Evolutionary conservation across 169 alveolate species (phyloP).

Genomic region (Babesia ovata): DNA sequence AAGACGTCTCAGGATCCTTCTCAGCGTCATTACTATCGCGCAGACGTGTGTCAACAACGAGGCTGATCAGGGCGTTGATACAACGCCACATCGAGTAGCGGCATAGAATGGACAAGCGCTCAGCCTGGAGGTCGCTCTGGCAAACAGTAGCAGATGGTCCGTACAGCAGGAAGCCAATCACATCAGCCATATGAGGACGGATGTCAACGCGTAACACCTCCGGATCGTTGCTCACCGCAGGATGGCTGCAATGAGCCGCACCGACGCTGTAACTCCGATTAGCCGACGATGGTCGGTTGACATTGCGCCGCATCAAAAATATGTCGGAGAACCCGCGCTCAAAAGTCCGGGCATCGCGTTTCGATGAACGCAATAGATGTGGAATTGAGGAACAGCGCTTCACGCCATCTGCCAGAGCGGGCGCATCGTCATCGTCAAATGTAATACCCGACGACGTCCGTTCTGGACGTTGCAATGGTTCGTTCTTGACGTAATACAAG

Average conservation of each 20-base stretch:
- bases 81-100: slow-evolving; percentile 41
- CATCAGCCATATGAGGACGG: slow-evolving; percentile 21
- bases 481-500: slow-evolving; percentile 4
- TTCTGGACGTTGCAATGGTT: not conserved
- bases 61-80: slow-evolving; percentile 31
- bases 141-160: slow-evolving; percentile 49
- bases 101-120: slow-evolving; percentile 30
- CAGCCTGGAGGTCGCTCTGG: slow-evolving; percentile 24
- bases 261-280: slow-evolving; percentile 17
- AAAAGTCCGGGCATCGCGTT: not conserved
- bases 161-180: slow-evolving; percentile 32
- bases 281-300: not conserved
- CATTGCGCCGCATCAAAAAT: not conserved
- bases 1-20: not conserved
- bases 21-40: not conserved
- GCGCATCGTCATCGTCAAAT: not conserved
- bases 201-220: slow-evolving; percentile 10
- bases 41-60: slow-evolving; percentile 18
- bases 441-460: not conserved
- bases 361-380: not conserved
- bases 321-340: slow-evolving; percentile 2
- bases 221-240: not conserved
- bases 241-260: not conserved
- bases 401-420: not conserved
- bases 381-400: not conserved